Evolutionary conservation across 176 grass and related monocot species (phyloP), one percentile per base, ranked within the genome.

Genomic region (Puya raimondii): DNA sequence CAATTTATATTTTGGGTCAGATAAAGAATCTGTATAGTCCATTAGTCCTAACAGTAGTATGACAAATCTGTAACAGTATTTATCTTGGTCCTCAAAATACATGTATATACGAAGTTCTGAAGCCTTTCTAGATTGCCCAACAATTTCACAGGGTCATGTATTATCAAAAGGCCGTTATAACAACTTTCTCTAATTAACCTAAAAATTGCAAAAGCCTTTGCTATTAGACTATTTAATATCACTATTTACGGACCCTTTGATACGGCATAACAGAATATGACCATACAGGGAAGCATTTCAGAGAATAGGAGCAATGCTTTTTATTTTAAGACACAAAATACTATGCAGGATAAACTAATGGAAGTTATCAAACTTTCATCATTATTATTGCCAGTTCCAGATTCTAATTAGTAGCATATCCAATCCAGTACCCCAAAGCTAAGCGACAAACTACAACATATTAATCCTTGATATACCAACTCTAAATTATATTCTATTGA

Each of bases 301-400:
- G 25, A 11, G 49, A 53, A 80, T 64, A 54, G 18, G 67, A 57
- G 26, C 23, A 21, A 12, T 59, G 54, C 23, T 47, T 12, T 49
- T 14, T 68, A 69, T 56, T 48, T 70, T n/a, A 77, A 68, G 56
- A 15, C 21, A 11, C 50, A 16, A 12, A 27, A 77, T 42, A 7
- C 16, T 68, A 68, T 47, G 47, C 18, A 66, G 12, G 25, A 66
- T 11, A 52, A 53, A 42, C 33, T 7, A 42, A 42, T 42, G 33
- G 5, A 42, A 42, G 33, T 42, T 42, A 42, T 42, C 33, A 42
- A 4, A 42, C 33, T 42, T 42, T 42, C 33, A 42, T 42, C 33
- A 42, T 42, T 7, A 42, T 42, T 42, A 42, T 42, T 42, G 33
- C 33, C 33, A 42, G 33, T 5, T 42, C 33, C 33, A 42, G 33